These are phyloP conservation scores for Liquidambar formosana DNA, from an alignment of 164 flowering plant genomes.

Conservation along the genomic window DNA sequence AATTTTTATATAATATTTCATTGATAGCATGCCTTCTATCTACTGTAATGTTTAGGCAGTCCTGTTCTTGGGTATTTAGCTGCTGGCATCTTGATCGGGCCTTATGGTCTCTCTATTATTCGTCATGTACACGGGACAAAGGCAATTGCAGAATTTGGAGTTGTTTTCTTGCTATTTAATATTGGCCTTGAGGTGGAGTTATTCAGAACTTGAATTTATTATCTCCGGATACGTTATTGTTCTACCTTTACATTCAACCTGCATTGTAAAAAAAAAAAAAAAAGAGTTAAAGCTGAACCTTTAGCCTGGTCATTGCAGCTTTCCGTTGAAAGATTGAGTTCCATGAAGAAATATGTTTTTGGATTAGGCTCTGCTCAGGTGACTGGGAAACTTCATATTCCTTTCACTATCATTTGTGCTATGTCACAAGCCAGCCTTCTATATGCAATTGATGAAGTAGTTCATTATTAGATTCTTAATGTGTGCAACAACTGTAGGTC, in stretches of 20 bases:
- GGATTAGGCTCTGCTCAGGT: conserved; percentile 99
- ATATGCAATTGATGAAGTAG: conserved; percentile 5
- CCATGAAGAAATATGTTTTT: conserved; percentile 99
- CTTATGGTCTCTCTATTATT: conserved; percentile 96
- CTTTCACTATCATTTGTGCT: neutral
- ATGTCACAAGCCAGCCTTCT: neutral
- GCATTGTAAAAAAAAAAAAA: neutral
- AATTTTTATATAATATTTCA: neutral
- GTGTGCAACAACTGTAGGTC: conserved; percentile 54
- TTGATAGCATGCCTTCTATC: conserved; percentile 12
- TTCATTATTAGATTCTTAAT: conserved; percentile 9
- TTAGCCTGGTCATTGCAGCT: conserved; percentile 58
- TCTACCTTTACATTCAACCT: neutral
- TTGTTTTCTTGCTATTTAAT: conserved; percentile 94
- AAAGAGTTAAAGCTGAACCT: conserved; percentile 8
- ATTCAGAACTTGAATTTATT: conserved; percentile 1
- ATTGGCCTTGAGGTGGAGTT: conserved; percentile 96
- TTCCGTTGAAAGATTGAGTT: conserved; percentile 98
- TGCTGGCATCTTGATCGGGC: conserved; percentile 99
- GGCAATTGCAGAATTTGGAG: conserved; percentile 99
- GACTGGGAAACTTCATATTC: conserved; percentile 22
- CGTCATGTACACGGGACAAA: conserved; percentile 98
- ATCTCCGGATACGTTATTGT: neutral
- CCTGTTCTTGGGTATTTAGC: conserved; percentile 98
- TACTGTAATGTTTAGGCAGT: conserved; percentile 68